Evolutionary conservation across 2,329 filamentous ascomycete genomes (phyloP), one percentile per base, ranked within the genome.

Genomic region (Pezicula neosporulosa): DNA sequence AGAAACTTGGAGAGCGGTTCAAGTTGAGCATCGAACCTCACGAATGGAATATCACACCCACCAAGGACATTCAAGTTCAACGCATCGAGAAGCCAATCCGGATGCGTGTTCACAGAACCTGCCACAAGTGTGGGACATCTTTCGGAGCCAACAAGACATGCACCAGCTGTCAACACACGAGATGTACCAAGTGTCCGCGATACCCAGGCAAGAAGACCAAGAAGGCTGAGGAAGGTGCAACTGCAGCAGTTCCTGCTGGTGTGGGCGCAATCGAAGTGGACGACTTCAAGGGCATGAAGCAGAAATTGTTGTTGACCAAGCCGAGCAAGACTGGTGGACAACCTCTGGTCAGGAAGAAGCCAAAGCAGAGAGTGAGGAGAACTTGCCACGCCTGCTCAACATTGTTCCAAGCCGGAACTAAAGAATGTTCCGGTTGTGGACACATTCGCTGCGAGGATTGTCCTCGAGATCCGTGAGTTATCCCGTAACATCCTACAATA

Each of bases 401-500:
- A 2, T 64, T 85, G 1, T 94, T 91, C 64, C 68, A 70, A 2
- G 63, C 75, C 6, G 74, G 77, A 30, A 74, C 70, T 53, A 89
- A 85, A 54, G 72, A 80, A 65, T 96, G 91, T 66, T 69, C 75
- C 7, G 76, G 75, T 37, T 96, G 91, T 68, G 72, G 76, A 27
- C 91, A 96, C 68, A 68, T 77, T 47, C 84, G 89, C 49, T 96
- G 90, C 73, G 89, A 83, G 37, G 86, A 86, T 64, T 95, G 90
- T 67, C 89, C 89, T 27, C 78, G 90, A 60, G 85, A 90, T 63
- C 90, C 90, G 78, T 90, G 80, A 68, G 87, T 83, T 41, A 21
- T 12, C 15, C 21, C 16, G 30, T 36, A 28, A 6, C 47, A 52
- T 15, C 10, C 27, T 28, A 33, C 24, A 18, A 33, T 16, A 6